Conservation (phyloP, 306 rosid genomes). For the Ormosia emarginata region DNA sequence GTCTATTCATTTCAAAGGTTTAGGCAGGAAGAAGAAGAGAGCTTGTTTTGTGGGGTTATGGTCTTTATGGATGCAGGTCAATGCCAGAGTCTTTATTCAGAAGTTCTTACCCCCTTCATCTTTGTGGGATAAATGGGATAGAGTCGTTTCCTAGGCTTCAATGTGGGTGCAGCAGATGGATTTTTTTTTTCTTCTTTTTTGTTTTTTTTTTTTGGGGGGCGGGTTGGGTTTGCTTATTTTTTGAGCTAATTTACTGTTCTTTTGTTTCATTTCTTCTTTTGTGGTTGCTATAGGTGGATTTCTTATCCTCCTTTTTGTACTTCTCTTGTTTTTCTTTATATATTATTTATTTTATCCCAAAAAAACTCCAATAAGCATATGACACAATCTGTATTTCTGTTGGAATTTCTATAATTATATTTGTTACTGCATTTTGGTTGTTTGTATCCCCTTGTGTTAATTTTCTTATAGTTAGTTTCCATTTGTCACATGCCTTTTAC, state of each 20-base stretch:
- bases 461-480: neutral
- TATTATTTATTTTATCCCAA: neutral
- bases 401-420: neutral
- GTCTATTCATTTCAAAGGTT: neutral
- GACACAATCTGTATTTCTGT: neutral
- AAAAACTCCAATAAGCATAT: neutral
- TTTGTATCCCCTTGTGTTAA: neutral
- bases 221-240: neutral
- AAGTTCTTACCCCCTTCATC: neutral
- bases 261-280: neutral
- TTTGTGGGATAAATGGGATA: neutral
- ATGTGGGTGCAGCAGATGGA: neutral
- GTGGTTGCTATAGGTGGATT: neutral
- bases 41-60: neutral
- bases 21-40: no score
- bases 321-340: neutral
- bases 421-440: neutral
- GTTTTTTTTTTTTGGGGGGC: neutral
- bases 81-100: neutral
- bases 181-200: neutral
- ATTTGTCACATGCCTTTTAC: neutral
- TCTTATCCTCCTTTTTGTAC: neutral
- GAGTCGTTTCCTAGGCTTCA: neutral
- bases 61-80: neutral
- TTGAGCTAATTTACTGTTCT: neutral